phyloP scores from a whole-genome alignment of 768 basidiomycete species.

The Coprinopsis strossmayeri region DNA sequence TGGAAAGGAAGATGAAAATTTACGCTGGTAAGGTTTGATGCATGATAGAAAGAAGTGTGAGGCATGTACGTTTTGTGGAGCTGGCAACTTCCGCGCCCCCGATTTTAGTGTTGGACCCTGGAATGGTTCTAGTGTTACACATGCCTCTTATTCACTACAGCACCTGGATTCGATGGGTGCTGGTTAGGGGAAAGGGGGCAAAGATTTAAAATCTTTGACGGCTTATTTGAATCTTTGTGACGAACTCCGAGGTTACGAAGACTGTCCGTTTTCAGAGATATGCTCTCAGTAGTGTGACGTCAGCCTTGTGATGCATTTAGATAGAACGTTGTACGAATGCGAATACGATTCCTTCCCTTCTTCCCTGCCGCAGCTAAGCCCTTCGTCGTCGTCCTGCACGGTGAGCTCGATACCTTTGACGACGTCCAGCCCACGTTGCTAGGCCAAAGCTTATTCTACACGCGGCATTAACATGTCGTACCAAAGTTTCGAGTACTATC shows the following conservation, averaged over 20 bases:
- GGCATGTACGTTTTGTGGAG: slow-evolving; percentile 7
- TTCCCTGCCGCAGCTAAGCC: not conserved
- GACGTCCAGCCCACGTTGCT: not conserved
- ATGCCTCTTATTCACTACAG: slow-evolving; percentile 6
- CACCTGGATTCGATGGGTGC: slow-evolving; percentile 28
- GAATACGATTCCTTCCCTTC: not conserved
- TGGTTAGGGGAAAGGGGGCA: slow-evolving; percentile 85
- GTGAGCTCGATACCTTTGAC: not conserved
- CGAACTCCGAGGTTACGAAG: not conserved
- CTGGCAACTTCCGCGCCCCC: slow-evolving; percentile 11
- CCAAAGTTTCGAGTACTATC: too few relatives aligned
- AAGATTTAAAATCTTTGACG: slow-evolving; percentile 36
- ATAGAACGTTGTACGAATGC: not conserved
- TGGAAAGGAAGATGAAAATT: slow-evolving; percentile 1
- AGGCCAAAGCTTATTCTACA: too few relatives aligned
- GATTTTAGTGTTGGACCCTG: slow-evolving; percentile 29
- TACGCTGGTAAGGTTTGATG: too few relatives aligned
- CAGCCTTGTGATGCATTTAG: not conserved
- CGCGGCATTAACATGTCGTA: too few relatives aligned
- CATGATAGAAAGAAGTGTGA: not conserved
- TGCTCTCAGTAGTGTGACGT: not conserved
- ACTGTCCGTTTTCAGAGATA: not conserved
- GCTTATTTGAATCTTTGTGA: slow-evolving; percentile 2
- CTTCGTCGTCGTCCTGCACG: not conserved
- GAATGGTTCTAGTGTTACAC: slow-evolving; percentile 20